Conservation (phyloP, 768 basidiomycete species). For the Lepiota venenata region DNA sequence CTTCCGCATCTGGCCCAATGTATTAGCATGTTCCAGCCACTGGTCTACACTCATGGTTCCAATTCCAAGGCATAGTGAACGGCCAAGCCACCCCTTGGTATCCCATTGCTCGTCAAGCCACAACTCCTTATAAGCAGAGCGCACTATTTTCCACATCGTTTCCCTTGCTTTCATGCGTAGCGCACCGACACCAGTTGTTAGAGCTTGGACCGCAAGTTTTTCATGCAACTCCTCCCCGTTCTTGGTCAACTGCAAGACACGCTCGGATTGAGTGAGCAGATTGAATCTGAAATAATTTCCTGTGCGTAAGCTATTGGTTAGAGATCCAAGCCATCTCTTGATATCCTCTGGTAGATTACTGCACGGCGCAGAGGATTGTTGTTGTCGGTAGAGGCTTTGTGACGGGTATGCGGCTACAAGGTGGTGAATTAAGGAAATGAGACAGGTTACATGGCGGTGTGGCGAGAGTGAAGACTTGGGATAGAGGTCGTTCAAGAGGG, state of each 20-base stretch:
- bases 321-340: slow-evolving; percentile 46
- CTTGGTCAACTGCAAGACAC: slow-evolving; percentile 20
- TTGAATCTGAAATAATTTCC: slow-evolving; percentile 55
- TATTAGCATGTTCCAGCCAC: slow-evolving; percentile 47
- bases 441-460: slow-evolving; percentile 21
- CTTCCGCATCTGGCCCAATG: slow-evolving; percentile 43
- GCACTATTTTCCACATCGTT: slow-evolving; percentile 57
- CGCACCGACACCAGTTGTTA: slow-evolving; percentile 40
- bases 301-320: slow-evolving; percentile 50
- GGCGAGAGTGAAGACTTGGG: slow-evolving; percentile 21
- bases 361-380: slow-evolving; percentile 36
- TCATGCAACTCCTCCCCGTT: background rate
- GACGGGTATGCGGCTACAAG: slow-evolving; percentile 61
- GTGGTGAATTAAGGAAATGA: slow-evolving; percentile 57
- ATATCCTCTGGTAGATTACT: slow-evolving; percentile 35
- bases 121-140: slow-evolving; percentile 63
- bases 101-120: slow-evolving; percentile 34
- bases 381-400: slow-evolving; percentile 52
- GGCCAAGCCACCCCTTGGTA: slow-evolving; percentile 44
- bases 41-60: slow-evolving; percentile 22
- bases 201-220: slow-evolving; percentile 33
- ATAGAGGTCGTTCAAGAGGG: slow-evolving; percentile 52
- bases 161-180: slow-evolving; percentile 49
- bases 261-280: slow-evolving; percentile 31
- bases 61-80: slow-evolving; percentile 43